A percentile compares a stretch with the other conserved stretches of the same genome.
Evolutionary conservation across 345 rosid genomes (phyloP).

Genomic region (Syzygium aromaticum): DNA sequence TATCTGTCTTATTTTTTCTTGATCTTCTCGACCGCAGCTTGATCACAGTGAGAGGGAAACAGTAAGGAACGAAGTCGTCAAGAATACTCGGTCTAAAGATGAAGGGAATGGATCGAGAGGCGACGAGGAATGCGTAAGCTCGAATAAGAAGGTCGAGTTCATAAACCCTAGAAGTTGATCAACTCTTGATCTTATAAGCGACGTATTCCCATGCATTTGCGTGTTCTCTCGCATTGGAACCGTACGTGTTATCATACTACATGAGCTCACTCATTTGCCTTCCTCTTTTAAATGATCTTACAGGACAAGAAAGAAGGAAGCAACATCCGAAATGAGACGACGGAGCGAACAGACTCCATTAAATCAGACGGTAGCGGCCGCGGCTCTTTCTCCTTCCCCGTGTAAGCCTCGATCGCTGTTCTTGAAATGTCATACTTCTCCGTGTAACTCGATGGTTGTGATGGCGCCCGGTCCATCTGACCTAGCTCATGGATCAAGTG

Average conservation of each 20-base stretch:
- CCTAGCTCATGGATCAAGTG: not conserved
- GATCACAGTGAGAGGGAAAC: constrained; percentile 10
- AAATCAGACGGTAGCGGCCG: constrained; percentile 38
- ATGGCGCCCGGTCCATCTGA: not conserved
- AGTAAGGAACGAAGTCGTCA: constrained; percentile 14
- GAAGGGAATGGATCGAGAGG: not conserved
- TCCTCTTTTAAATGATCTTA: not conserved
- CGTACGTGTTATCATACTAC: not conserved
- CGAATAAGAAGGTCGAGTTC: not conserved
- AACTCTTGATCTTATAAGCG: not conserved
- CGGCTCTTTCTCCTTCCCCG: constrained; percentile 65
- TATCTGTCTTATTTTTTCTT: not conserved
- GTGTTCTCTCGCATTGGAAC: not conserved
- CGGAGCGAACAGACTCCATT: not conserved
- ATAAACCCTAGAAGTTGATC: not conserved
- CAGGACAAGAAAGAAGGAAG: not conserved
- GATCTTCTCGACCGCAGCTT: not conserved
- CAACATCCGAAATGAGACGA: not conserved
- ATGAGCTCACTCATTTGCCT: not conserved
- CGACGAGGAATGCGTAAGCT: not conserved
- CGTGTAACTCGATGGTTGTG: not conserved
- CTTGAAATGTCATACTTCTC: too few species aligned
- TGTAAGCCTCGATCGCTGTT: not conserved
- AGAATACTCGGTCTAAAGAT: not conserved
- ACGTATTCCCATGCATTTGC: not conserved